Conservation (phyloP, 495 filamentous ascomycete genomes). For the Cercophora sp. region DNA sequence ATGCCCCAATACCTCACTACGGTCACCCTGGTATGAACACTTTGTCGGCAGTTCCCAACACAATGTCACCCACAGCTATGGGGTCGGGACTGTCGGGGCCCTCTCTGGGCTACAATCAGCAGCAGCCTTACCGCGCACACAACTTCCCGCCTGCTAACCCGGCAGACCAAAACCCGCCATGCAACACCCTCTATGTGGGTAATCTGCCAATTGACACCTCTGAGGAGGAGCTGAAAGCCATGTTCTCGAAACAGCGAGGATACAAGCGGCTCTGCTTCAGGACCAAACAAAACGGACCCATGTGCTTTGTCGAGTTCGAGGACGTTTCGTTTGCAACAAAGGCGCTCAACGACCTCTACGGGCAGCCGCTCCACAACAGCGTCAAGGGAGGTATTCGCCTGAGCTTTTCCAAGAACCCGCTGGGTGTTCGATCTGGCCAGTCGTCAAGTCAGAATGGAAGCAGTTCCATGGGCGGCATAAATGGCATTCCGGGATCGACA, state of each 20-base stretch:
- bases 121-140: slow-evolving; percentile 56
- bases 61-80: slow-evolving; percentile 59
- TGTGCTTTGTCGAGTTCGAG: slow-evolving; percentile 99
- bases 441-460: slow-evolving; percentile 38
- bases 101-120: slow-evolving; percentile 45
- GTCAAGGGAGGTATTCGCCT: slow-evolving; percentile 96
- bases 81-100: slow-evolving; percentile 27
- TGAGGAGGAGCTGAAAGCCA: slow-evolving; percentile 91
- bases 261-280: slow-evolving; percentile 96
- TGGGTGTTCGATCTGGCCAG: slow-evolving; percentile 83
- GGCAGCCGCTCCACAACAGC: slow-evolving; percentile 82
- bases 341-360: slow-evolving; percentile 87
- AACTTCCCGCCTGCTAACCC: slow-evolving; percentile 89
- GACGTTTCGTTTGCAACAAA: slow-evolving; percentile 92
- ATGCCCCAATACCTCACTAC: slow-evolving; percentile 51
- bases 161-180: slow-evolving; percentile 94
- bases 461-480: slow-evolving; percentile 53
- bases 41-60: slow-evolving; percentile 44
- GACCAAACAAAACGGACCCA: slow-evolving; percentile 97
- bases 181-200: slow-evolving; percentile 96
- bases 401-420: slow-evolving; percentile 95
- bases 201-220: slow-evolving; percentile 92
- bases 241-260: slow-evolving; percentile 91
- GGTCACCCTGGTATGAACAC: slow-evolving; percentile 40
- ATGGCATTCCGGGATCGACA: slow-evolving; percentile 35